Base-by-base conservation (phyloP, 2,329 filamentous ascomycete genomes). In the Aureobasidium sp. region DNA sequence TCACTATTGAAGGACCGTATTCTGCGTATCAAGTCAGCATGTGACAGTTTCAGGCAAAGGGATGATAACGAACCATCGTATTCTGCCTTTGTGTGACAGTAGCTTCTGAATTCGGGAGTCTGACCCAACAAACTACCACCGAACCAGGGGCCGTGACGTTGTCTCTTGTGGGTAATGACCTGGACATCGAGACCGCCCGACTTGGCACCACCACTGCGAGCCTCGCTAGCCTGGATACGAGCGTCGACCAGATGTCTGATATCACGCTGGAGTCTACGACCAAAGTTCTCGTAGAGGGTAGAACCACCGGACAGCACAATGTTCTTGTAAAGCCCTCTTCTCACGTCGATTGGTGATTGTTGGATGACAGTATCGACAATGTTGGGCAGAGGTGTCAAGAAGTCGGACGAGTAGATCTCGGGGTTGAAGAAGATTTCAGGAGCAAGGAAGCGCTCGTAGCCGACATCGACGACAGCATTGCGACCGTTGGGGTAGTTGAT, bases 371-470 rank as follows among this genome's bases (percentile, higher is more conserved):
- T 88, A 72, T 99, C 94, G 64, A 99, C 95, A 54, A 99, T 94
- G 54, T 84, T 89, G 25, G 94, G 94, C 9, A 99, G 83, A 15
- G 94, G 94, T 13, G 94, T 99, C 66, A 99, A 79, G 80, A 99
- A 99, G 73, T 99, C 94, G 66, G 93, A 97, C 64, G 90, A 96
- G 82, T 97, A 97, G 70, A 99, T 99, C 78, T 99, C 94, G 31
- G 94, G 94, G 77, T 99, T 99, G 84, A 99, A 99, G 78, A 99
- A 99, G 71, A 99, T 99, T 75, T 99, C 94, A 25, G 95, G 95
- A 2, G 94, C 94, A 62, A 99, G 81, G 82, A 99, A 99, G 35
- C 94, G 89, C 75, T 99, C 94, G 77, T 97, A 99, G 57, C 94
- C 94, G 57, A 99, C 89, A 69, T 99, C 95, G 49, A 99, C 90